Base-by-base conservation (phyloP, 257 asterid species). In the Voacanga thouarsii region DNA sequence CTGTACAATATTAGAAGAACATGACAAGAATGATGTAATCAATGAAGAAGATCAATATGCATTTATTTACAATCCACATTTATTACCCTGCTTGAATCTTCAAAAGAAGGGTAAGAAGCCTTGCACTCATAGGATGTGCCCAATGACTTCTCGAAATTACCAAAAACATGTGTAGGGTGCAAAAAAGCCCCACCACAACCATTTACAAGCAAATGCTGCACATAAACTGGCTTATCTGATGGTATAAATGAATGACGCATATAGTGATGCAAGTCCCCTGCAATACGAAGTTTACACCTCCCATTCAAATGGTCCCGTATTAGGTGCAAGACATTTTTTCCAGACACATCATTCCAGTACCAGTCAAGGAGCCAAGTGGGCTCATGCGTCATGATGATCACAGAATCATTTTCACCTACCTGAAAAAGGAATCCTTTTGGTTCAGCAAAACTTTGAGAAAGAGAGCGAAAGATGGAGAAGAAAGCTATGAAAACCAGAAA, bases 111-210 rank as follows among this genome's bases (percentile, higher is more conserved):
- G 83, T 93, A 93, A 75, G 98, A 81, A 77, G 98, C 89, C 86
- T 89, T 96, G 92, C 90, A 80, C 80, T 96, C 98, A 50, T 92
- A 96, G 50, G 95, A 69, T 28, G 92, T 85, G 78, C 87, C 97
- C n/a, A 84, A 82, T 56, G 83, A 76, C 75, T 83, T 83, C 69
- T 88, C 78, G 79, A 93, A 96, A 85, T 90, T 89, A 76, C 90
- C 87, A 82, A 96, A 96, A 75, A 93, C 98, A 57, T 96, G 99
- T 41, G 99, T 96, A 56, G 99, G 99, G 84, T 96, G 99, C 92
- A 96, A 83, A 90, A 96, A 96, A 10, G 98, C 99, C 77, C 99
- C 99, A 43, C 99, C 98, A 81, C 98, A 96, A 77, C 99, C 99
- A 86, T 93, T 96, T 77, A 93, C 99, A 69, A 93, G 94, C 82